phyloP scores from a whole-genome alignment of 805 yeast species.

The Scheffersomyces coipomensis region DNA sequence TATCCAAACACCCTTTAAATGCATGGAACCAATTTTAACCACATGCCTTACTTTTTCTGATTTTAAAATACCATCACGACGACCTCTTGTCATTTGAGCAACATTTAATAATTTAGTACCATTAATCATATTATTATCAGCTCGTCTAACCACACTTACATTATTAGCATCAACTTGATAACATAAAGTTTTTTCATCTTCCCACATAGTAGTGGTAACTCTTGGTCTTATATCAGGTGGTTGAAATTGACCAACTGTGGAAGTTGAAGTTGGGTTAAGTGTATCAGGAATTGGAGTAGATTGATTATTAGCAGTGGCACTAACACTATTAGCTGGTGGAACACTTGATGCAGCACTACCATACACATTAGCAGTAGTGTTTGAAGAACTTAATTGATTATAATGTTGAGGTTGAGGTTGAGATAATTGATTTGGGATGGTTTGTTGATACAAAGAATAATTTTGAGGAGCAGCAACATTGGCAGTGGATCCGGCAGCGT shows the following conservation, averaged over 20 bases:
- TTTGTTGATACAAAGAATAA: slow-evolving; percentile 19
- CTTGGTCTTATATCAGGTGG: slow-evolving; percentile 54
- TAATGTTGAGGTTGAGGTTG: slow-evolving; percentile 26
- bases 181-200: slow-evolving; percentile 80
- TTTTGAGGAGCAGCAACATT: slow-evolving; percentile 21
- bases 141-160: slow-evolving; percentile 77
- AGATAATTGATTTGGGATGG: slow-evolving; percentile 22
- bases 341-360: slow-evolving; percentile 4
- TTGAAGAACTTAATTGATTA: slow-evolving; percentile 12
- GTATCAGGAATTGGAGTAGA: slow-evolving; percentile 18
- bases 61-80: slow-evolving; percentile 81
- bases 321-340: slow-evolving; percentile 3
- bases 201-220: slow-evolving; percentile 89
- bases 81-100: slow-evolving; percentile 84
- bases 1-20: slow-evolving; percentile 86
- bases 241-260: slow-evolving; percentile 44
- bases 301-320: slow-evolving; percentile 1
- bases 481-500: slow-evolving; percentile 8
- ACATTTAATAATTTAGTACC: slow-evolving; percentile 83
- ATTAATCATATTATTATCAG: slow-evolving; percentile 81
- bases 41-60: slow-evolving; percentile 76
- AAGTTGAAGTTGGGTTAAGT: slow-evolving; percentile 13
- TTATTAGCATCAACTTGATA: slow-evolving; percentile 85
- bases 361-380: slow-evolving; percentile 7
- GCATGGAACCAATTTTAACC: slow-evolving; percentile 85